phyloP scores from a whole-genome alignment of 148 eudicot genomes.

The Cornus florida region DNA sequence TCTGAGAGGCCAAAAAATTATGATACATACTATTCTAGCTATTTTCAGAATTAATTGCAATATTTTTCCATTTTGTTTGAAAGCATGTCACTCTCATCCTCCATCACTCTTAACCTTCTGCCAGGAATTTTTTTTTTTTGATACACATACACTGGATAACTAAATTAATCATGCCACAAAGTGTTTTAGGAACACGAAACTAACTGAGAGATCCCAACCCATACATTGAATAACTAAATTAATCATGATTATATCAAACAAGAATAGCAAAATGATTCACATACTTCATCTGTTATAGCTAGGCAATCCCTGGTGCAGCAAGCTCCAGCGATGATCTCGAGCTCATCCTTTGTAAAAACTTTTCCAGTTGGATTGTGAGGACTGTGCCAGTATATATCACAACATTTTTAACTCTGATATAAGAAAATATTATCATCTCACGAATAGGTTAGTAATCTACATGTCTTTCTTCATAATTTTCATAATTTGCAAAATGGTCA shows the following conservation, averaged over 20 bases:
- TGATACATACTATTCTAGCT: background rate
- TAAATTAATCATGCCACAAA: background rate
- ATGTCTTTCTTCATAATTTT: background rate
- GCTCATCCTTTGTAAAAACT: slow-evolving; percentile 77
- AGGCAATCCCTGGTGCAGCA: slow-evolving; percentile 64
- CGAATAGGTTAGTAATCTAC: background rate
- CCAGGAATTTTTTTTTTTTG: background rate
- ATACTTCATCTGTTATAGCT: slow-evolving; percentile 95
- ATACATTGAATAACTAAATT: background rate
- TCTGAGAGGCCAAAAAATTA: no score
- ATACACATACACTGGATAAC: no score
- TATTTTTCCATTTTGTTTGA: no score
- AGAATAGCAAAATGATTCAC: slow-evolving; percentile 21
- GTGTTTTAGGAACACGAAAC: background rate
- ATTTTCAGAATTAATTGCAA: background rate
- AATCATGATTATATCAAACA: background rate
- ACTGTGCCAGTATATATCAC: slow-evolving; percentile 69
- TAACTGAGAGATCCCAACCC: background rate
- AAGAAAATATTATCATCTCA: background rate
- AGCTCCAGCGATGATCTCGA: slow-evolving; percentile 71
- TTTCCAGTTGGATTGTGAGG: slow-evolving; percentile 99
- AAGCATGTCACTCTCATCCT: background rate
- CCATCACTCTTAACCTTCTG: background rate
- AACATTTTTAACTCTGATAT: slow-evolving; percentile 15
- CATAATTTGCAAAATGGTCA: background rate